Evolutionary conservation across 768 basidiomycete genomes (phyloP), one percentile per base, ranked within the genome.

Genomic region (Boletus reticulatus): DNA sequence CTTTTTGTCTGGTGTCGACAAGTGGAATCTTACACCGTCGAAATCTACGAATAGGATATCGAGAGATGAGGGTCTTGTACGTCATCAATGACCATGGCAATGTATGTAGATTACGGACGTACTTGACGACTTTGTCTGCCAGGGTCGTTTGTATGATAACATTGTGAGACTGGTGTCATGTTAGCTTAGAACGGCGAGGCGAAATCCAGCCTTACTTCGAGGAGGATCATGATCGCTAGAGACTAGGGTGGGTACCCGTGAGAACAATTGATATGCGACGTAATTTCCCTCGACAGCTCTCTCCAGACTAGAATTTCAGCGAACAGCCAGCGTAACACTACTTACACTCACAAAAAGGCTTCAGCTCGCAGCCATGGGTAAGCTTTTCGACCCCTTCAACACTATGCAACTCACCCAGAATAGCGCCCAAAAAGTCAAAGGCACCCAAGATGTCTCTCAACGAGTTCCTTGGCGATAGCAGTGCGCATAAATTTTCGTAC

Each of bases 1-100:
- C 78, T 96, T 92, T 68, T 88, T 85, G 22, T 90, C 84, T 4
- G 89, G 89, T 0, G 94, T 94, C 14, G 91, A 91, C 45, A 98
- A 75, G 71, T 89, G 95, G 75, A 98, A 99, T 43, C 94, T 84
- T 51, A 98, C 94, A 47, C 93, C 89, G 70, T 99, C 97, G 63
- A 94, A 99, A 75, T 99, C 97, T 50, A 98, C 97, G 64, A 99
- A 99, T 54, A 92, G 84, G 53, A 98, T 89, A 76, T 99, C 97
- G 57, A 98, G 79, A 31, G 89, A 85, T 7, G 89, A 84, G 14
- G 96, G 94, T 71, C 95, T 99, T 69, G 27, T 52, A 59, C 37
- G 57, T 65, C 44, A 68, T 65, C 56, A 61, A 43, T 47, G 50
- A 31, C n/a, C 31, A 60, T 46, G 43, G 16, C 41, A 16, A 45